These are phyloP conservation scores for Polygonum maritimum DNA, from an alignment of 148 eudicot genomes.

Conservation along the genomic window DNA sequence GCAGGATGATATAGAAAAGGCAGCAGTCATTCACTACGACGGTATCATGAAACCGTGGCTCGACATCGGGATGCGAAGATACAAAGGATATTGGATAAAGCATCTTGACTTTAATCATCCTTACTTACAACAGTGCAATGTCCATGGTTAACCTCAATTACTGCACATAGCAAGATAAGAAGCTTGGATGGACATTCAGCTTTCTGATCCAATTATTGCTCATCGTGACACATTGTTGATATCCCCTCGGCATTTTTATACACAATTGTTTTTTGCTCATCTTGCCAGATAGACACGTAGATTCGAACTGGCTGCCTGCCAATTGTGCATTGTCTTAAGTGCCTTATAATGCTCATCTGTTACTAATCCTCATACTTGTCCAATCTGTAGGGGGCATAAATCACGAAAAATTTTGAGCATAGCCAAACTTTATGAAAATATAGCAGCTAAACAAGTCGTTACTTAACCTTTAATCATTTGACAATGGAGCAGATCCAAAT, in stretches of 20 bases:
- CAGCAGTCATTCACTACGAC: slow-evolving; percentile 80
- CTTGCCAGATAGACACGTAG: background rate
- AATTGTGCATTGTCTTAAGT: too few species aligned
- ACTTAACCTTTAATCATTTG: too few species aligned
- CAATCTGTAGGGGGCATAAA: too few species aligned
- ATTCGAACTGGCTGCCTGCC: too few species aligned
- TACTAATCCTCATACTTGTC: too few species aligned
- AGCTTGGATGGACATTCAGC: background rate
- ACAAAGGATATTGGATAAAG: slow-evolving; percentile 67
- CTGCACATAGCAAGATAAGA: background rate
- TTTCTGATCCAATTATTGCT: background rate
- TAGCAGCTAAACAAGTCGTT: too few species aligned
- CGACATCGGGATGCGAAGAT: slow-evolving; percentile 66
- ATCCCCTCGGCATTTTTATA: background rate
- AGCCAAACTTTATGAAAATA: too few species aligned
- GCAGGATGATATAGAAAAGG: slow-evolving; percentile 43
- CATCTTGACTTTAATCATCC: slow-evolving; percentile 56
- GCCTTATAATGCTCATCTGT: too few species aligned
- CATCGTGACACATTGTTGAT: background rate
- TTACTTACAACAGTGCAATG: slow-evolving; percentile 74
- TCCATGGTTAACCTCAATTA: slow-evolving; percentile 47
- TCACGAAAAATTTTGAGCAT: too few species aligned
- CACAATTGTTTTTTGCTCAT: too few species aligned
- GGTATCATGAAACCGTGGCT: slow-evolving; percentile 95
- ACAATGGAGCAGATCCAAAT: too few species aligned